phyloP scores from a whole-genome alignment of 345 rosid genomes.

The Sisymbrium altissimum region DNA sequence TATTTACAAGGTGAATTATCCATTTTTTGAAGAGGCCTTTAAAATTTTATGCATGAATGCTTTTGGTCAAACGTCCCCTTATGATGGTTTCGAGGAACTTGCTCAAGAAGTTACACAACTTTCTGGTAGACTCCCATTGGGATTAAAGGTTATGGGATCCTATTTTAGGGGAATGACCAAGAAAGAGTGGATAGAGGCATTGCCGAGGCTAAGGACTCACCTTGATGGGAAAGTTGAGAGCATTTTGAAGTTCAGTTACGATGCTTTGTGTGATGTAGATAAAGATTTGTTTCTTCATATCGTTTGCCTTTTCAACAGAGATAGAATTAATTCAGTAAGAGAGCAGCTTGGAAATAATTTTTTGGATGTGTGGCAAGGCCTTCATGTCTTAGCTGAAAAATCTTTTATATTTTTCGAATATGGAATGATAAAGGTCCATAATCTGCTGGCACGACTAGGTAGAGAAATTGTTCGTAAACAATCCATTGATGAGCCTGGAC shows the following conservation, averaged over 20 bases:
- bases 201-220: not conserved
- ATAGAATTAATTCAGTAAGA: no score
- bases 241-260: constrained; percentile 1
- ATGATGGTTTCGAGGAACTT: not conserved
- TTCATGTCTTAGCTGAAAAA: no score
- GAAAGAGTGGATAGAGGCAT: not conserved
- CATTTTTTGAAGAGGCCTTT: not conserved
- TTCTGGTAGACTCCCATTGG: not conserved
- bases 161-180: not conserved
- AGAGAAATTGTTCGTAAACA: no score
- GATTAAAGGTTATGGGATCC: constrained; percentile 2
- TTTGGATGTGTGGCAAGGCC: no score
- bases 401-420: no score
- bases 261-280: not conserved
- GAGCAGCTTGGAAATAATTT: no score
- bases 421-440: no score
- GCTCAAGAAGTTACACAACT: not conserved
- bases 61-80: not conserved
- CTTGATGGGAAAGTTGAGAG: not conserved
- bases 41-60: not conserved
- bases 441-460: no score
- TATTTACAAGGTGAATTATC: not conserved
- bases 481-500: no score
- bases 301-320: not conserved
- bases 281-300: not conserved